A percentile compares a stretch with the other conserved stretches of the same genome.
Conservation (phyloP, 1,139 yeast genomes). For the Suhomyces panamericanus region DNA sequence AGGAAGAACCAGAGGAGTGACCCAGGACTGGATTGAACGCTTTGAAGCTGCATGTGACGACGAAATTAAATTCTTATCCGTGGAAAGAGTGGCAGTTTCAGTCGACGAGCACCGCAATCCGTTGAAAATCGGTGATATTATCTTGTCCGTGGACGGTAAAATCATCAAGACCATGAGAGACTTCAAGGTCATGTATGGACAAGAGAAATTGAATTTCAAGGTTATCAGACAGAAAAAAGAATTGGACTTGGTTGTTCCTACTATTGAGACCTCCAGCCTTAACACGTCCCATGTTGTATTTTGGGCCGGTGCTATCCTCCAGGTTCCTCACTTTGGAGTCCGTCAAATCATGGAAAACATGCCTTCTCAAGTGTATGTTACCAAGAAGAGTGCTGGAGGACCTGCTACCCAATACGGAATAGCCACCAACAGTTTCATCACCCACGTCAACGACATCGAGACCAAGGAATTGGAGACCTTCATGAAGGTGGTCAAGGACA, state of each 20-base stretch:
- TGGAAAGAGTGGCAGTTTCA: conserved; percentile 62
- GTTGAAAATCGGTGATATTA: conserved; percentile 64
- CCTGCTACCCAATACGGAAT: conserved; percentile 87
- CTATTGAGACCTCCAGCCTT: conserved; percentile 55
- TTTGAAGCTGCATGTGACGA: conserved; percentile 62
- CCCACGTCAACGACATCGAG: conserved; percentile 79
- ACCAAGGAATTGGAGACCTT: conserved; percentile 71
- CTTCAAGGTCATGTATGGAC: conserved; percentile 53
- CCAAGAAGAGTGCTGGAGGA: conserved; percentile 71
- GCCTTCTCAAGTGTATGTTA: conserved; percentile 83
- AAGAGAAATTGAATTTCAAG: conserved; percentile 52
- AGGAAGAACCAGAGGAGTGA: conserved; percentile 83
- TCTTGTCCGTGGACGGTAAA: conserved; percentile 66
- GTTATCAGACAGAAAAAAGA: conserved; percentile 57
- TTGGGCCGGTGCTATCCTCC: conserved; percentile 78
- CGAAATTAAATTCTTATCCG: conserved; percentile 71
- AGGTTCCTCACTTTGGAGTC: conserved; percentile 53
- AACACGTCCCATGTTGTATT: conserved; percentile 67
- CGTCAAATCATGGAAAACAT: conserved; percentile 70
- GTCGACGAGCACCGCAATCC: conserved; percentile 27
- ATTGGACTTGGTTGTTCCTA: conserved; percentile 61
- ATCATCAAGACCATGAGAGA: conserved; percentile 69
- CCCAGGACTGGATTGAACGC: conserved; percentile 74
- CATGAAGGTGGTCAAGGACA: conserved; percentile 57
- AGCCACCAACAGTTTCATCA: conserved; percentile 76